Base-by-base conservation (phyloP, 306 rosid genomes). In the Rosa rugosa region DNA sequence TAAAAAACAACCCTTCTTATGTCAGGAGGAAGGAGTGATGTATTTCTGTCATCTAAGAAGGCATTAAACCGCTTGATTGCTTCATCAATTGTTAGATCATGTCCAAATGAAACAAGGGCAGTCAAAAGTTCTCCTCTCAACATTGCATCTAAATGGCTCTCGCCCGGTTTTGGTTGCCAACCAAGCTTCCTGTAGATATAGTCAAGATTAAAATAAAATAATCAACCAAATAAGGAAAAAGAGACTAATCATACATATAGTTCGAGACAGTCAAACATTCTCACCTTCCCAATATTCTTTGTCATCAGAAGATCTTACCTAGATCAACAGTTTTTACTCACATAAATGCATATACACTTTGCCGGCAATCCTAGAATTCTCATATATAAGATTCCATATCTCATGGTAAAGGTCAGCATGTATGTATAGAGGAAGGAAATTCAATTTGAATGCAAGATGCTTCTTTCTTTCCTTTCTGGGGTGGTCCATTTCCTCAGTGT, bases 101-200 rank as follows among this genome's bases (percentile, higher is more conserved):
- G 93, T 77, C 99, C 97, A 66, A 85, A 87, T 68, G 47, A 50
- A 56, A 96, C 90, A 75, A 95, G 98, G 72, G 91, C 92, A 67
- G 89, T 79, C 94, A 95, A 88, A 83, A 95, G 40, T 81, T 92
- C 97, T 86, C 99, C 99, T 81, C 99, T 92, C 89, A 95, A 86
- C 99, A 92, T 87, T 34, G 97, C 90, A 86, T 95, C 94, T 65
- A 91, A 85, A 84, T 88, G 87, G 83, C 83, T 80, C 83, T 88
- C 91, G 0, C 79, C 85, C 20, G 83, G 84, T 84, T 91, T 92
- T 53, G 99, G 89, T 11, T 94, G 95, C 99, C 99, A 94, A 72
- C 99, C 98, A 82, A 94, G 97, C 86, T 79, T 91, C 92, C 99
- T 94, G 84, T 66, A 84, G 51, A 72, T 31, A 57, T 68, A 84